phyloP scores from a whole-genome alignment of 352 stramenopile species.

The Bremia lactucae region DNA sequence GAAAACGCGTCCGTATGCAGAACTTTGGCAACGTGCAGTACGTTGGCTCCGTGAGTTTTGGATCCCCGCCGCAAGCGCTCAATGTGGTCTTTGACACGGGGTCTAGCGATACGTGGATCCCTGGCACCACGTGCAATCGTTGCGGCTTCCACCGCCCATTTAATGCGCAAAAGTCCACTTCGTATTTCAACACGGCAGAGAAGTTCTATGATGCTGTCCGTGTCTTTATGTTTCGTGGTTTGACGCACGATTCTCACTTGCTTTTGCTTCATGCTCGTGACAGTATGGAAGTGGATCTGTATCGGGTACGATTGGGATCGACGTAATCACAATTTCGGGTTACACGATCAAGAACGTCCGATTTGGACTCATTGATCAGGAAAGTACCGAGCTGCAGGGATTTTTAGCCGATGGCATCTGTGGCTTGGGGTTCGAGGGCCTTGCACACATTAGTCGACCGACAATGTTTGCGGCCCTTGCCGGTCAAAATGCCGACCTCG shows the following conservation, averaged over 20 bases:
- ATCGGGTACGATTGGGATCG: constrained; percentile 58
- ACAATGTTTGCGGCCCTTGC: constrained; percentile 71
- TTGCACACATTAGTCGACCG: constrained; percentile 78
- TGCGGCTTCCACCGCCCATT: constrained; percentile 57
- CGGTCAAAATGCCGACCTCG: constrained; percentile 50
- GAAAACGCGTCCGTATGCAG: constrained; percentile 42
- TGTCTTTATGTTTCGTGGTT: constrained; percentile 4
- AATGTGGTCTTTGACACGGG: constrained; percentile 76
- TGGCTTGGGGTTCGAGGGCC: constrained; percentile 73
- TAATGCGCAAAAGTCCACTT: constrained; percentile 37
- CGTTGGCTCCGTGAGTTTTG: constrained; percentile 59
- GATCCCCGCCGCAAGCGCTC: constrained; percentile 49
- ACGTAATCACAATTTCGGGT: constrained; percentile 57
- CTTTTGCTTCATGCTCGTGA: neutral
- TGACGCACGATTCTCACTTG: too few species aligned
- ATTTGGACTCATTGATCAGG: constrained; percentile 62
- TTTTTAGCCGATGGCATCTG: constrained; percentile 86
- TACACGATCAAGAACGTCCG: constrained; percentile 63
- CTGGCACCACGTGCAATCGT: constrained; percentile 29
- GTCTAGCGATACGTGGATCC: constrained; percentile 78
- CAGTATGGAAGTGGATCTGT: constrained; percentile 78
- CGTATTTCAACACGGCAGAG: constrained; percentile 60
- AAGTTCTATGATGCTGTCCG: constrained; percentile 59
- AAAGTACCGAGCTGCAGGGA: constrained; percentile 60
- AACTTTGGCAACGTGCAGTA: constrained; percentile 85